Conservation (phyloP, 176 grass and related monocot genomes). For the Hyparrhenia diplandra region DNA sequence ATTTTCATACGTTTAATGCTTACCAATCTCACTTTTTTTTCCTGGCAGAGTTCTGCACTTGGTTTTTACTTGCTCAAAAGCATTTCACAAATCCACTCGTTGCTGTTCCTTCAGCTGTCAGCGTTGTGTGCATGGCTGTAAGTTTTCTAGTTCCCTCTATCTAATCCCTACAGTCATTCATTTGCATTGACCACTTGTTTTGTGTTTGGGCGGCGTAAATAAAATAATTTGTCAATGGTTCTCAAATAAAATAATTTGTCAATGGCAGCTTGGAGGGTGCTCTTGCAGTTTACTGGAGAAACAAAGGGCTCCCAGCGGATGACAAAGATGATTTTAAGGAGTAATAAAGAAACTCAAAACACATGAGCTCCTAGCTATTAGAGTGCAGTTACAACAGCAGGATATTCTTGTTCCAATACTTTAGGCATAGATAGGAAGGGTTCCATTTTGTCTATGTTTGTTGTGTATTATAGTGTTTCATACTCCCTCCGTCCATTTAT, state of each 20-base stretch:
- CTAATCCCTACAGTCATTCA: not conserved
- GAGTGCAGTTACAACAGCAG: not conserved
- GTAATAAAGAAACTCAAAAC: slow-evolving; percentile 27
- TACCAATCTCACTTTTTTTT: slow-evolving; percentile 5
- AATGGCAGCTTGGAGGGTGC: slow-evolving; percentile 83
- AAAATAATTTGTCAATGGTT: not conserved
- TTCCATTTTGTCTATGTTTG: not conserved
- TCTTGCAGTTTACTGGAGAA: slow-evolving; percentile 95
- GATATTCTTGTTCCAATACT: slow-evolving; percentile 12
- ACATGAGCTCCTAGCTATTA: not conserved
- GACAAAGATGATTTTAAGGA: slow-evolving; percentile 99
- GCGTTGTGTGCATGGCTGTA: slow-evolving; percentile 94
- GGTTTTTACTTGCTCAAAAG: slow-evolving; percentile 98
- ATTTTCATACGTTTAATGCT: slow-evolving; percentile 2
- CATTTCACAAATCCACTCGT: slow-evolving; percentile 96
- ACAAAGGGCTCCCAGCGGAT: slow-evolving; percentile 56
- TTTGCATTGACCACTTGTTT: not conserved
- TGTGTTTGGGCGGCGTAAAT: not conserved
- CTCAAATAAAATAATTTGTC: not conserved
- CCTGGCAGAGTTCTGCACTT: slow-evolving; percentile 92
- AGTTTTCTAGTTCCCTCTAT: slow-evolving; percentile 13
- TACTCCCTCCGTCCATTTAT: no score
- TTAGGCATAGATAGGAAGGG: not conserved
- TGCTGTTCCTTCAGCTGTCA: slow-evolving; percentile 96
- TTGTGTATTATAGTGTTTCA: slow-evolving; percentile 2